Base-by-base conservation (phyloP, 2,329 filamentous ascomycete species). In the Aspergillus fijiensis region DNA sequence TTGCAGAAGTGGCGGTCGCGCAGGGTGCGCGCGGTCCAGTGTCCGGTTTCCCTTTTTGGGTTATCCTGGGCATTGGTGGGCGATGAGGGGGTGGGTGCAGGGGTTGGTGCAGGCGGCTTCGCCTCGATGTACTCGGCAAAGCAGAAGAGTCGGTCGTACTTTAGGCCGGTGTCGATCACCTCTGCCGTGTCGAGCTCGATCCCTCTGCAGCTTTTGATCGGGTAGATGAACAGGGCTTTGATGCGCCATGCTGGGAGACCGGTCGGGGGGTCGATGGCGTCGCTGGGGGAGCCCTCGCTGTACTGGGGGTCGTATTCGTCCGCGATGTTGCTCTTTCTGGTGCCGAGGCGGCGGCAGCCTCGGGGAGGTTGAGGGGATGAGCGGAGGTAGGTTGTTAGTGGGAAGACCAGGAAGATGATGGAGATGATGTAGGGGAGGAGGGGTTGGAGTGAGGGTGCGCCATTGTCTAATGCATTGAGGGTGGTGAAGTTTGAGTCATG, bases 101-200 rank as follows among this genome's bases (percentile, higher is more conserved):
- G 7, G 27, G 27, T 29, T 1, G 27, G 51, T 67, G 35, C 74
- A 73, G 4, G 75, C 75, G 39, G 79, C 72, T 47, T 81, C 73
- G 51, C 25, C 4, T 23, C 19, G 12, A 55, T 33, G 2, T 48
- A 39, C 74, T 93, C 89, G 1, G 90, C 92, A 72, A 97, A 91
- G 51, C 87, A 89, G 79, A 92, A 96, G 66, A 94, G 85, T 5
- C 92, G 86, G 76, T 97, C 92, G 74, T 89, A 90, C 72, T 89
- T 84, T 59, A 96, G 81, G 2, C 92, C 92, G 2, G 85, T 85
- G 5, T 85, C 79, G 50, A 91, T 76, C 16, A 95, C 82, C 57
- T 85, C 83, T 61, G 85, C 85, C 62, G 82, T 78, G 55, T 84
- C 77, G 51, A 96, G 76, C 76, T 95, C 91, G 57, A 96, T 86